phyloP scores from a whole-genome alignment of 1,139 yeast species.

The Candida glucosophila region DNA sequence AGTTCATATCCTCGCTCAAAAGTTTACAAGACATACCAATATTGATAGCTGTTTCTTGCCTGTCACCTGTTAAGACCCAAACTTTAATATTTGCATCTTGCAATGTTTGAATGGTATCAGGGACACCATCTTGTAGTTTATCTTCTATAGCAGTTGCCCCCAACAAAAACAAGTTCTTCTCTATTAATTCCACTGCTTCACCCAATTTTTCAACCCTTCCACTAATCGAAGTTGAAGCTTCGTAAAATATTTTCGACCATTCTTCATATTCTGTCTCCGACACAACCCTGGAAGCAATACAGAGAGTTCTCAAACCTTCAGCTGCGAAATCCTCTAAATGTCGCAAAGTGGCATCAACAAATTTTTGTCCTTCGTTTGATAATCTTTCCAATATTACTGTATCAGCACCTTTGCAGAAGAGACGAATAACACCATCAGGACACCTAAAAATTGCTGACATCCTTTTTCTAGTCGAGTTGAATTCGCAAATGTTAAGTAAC shows the following conservation, averaged over 20 bases:
- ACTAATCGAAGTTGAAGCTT: constrained; percentile 75
- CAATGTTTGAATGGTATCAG: constrained; percentile 89
- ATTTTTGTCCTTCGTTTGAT: constrained; percentile 62
- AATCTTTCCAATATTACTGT: constrained; percentile 87
- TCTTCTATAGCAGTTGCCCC: constrained; percentile 99
- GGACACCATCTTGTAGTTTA: constrained; percentile 95
- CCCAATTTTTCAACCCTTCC: constrained; percentile 72
- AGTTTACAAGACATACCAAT: constrained; percentile 97
- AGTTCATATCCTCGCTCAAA: constrained; percentile 91
- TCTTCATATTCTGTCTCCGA: constrained; percentile 66
- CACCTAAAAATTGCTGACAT: constrained; percentile 94
- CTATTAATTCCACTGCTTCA: constrained; percentile 67
- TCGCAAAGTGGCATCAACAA: constrained; percentile 70
- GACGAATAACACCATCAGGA: constrained; percentile 85
- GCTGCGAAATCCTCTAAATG: constrained; percentile 96
- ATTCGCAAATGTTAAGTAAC: constrained; percentile 85
- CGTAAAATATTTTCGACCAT: constrained; percentile 60
- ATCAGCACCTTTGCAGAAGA: constrained; percentile 97
- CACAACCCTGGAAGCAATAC: constrained; percentile 80
- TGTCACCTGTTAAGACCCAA: constrained; percentile 97
- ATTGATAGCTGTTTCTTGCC: constrained; percentile 98
- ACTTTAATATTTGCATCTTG: constrained; percentile 95
- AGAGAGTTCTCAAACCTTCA: constrained; percentile 89
- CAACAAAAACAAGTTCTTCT: constrained; percentile 63
- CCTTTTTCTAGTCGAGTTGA: constrained; percentile 93